Evolutionary conservation across 371 early-diverging fungal species (phyloP).

Genomic region (Apophysomyces elegans): DNA sequence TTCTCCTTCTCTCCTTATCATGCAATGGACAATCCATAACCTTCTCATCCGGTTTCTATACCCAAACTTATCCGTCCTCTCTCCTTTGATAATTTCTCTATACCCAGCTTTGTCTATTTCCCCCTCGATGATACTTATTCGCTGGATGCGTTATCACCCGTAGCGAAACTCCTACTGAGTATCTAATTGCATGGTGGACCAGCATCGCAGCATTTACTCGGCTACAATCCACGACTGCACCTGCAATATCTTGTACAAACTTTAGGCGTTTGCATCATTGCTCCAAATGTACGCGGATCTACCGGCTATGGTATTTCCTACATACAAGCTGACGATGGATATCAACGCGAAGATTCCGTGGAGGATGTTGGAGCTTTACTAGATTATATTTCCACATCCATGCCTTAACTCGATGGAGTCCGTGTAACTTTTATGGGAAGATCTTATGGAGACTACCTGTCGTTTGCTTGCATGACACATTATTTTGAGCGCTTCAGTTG

Average conservation of each 20-base stretch:
- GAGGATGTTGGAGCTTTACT: constrained; percentile 27
- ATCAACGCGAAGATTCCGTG: constrained; percentile 27
- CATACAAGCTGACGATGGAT: constrained; percentile 24
- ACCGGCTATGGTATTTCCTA: constrained; percentile 24
- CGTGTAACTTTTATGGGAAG: constrained; percentile 27
- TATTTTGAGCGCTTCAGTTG: not conserved
- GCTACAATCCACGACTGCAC: constrained; percentile 24
- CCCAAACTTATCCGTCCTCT: not conserved
- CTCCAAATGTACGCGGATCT: constrained; percentile 31
- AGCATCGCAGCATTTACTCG: constrained; percentile 23
- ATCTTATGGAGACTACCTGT: not conserved
- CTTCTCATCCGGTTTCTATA: not conserved
- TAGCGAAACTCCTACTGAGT: constrained; percentile 23
- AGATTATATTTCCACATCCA: constrained; percentile 18
- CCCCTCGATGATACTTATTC: not conserved
- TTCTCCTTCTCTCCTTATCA: not conserved
- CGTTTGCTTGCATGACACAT: not conserved
- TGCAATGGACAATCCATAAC: not conserved
- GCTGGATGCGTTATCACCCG: not conserved
- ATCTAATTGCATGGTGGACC: constrained; percentile 31
- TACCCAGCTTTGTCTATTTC: constrained; percentile 27
- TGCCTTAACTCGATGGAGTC: constrained; percentile 16
- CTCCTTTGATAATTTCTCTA: constrained; percentile 6
- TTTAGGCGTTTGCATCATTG: constrained; percentile 23
- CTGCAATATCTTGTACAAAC: constrained; percentile 24